These are phyloP conservation scores for Annulohypoxylon bovei DNA, from an alignment of 495 filamentous ascomycete genomes.

Conservation along the genomic window DNA sequence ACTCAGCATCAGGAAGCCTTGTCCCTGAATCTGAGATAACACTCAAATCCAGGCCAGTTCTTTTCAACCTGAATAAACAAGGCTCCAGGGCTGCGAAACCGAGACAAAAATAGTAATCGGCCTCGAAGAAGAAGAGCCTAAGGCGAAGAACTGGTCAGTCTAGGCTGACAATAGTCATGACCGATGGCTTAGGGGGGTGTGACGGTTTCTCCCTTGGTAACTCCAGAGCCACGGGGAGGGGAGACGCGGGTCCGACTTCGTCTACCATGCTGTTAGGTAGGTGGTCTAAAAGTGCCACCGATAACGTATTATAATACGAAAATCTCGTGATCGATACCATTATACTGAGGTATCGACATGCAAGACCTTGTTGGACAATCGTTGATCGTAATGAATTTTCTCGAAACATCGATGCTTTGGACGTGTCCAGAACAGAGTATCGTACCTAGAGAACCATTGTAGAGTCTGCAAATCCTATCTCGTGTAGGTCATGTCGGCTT, in stretches of 20 bases:
- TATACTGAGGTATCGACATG: slow-evolving; percentile 12
- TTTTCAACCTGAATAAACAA: slow-evolving; percentile 18
- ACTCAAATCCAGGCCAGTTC: neutral
- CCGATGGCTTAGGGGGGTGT: neutral
- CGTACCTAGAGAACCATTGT: neutral
- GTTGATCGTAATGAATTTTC: slow-evolving; percentile 7
- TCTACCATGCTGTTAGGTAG: neutral
- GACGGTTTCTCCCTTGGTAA: neutral
- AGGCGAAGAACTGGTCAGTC: slow-evolving; percentile 16
- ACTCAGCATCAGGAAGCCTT: slow-evolving; percentile 11
- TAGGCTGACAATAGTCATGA: slow-evolving; percentile 25
- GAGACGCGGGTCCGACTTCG: slow-evolving; percentile 11
- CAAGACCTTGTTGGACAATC: slow-evolving; percentile 15
- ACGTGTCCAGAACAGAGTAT: slow-evolving; percentile 5
- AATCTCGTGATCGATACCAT: slow-evolving; percentile 4
- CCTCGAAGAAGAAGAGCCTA: slow-evolving; percentile 6
- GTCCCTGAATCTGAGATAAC: neutral
- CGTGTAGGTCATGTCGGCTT: slow-evolving; percentile 19
- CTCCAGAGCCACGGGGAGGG: neutral
- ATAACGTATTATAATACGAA: slow-evolving; percentile 10
- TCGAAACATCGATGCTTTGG: slow-evolving; percentile 1
- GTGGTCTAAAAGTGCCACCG: slow-evolving; percentile 12
- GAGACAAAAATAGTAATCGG: slow-evolving; percentile 27
- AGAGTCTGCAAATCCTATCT: neutral
- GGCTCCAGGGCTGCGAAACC: slow-evolving; percentile 24